Evolutionary conservation across 495 filamentous ascomycete genomes (phyloP), one percentile per base, ranked within the genome.

Genomic region (Pseudomonodictys pantanalensis): DNA sequence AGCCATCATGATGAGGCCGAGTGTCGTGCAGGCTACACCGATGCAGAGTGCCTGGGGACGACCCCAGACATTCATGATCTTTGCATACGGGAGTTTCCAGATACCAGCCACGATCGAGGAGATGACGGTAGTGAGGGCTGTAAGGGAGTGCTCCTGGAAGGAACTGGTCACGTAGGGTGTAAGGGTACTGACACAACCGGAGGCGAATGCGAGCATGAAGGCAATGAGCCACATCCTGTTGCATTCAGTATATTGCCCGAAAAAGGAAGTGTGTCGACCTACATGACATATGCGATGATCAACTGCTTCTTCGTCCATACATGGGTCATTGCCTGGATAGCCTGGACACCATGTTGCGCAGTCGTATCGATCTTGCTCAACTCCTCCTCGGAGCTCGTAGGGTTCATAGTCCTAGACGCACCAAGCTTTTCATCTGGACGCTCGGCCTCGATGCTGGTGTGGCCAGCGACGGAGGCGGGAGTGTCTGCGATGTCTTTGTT

Each of bases 1-100:
- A 22, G 79, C 79, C 76, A 80, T 79, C 54, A 80, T 68, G 44
- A 80, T 65, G 43, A 79, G 46, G 1, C 78, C 78, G 22, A 79
- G 11, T 1, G 72, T 76, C 1, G 68, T 67, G 47, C 70, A 60
- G 4, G 65, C 15, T 0, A 75, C 66, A 70, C 76, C 72, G 44
- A 78, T 23, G 15, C 68, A 76, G 64, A 85, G 85, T 24, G 71
- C 76, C 48, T 77, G 67, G 61, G 79, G 54, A 68, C 82, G 67
- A 52, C 84, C 86, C 78, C 81, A 88, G 18, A 85, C 70, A 64
- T 89, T 82, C 63, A 87, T 70, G 46, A 88, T 72, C 69, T 87
- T 87, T 39, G 84, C 85, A 18, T 85, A 70, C 0, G 85, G 78
- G 22, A 88, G 73, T 56, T 82, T 84, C 43, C 76, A 71, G 24